Conservation (phyloP, 2,329 filamentous ascomycete species). For the Diaporthe humulicola region DNA sequence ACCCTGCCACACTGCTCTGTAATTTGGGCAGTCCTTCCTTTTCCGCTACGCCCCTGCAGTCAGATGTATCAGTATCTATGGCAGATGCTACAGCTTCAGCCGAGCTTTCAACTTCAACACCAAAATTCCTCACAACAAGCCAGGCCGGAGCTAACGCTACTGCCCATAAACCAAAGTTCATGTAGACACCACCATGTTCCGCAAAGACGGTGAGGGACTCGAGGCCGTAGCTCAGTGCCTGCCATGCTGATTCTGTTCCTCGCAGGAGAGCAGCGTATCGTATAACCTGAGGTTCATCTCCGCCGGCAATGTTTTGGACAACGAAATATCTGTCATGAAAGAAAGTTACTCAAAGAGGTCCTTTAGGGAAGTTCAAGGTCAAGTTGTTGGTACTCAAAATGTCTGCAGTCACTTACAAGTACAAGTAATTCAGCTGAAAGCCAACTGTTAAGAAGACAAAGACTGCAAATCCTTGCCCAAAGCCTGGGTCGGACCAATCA, state of each 20-base stretch:
- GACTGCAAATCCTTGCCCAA: conserved; percentile 75
- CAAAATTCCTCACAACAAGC: conserved; percentile 60
- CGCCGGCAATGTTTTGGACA: conserved; percentile 72
- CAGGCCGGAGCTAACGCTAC: conserved; percentile 75
- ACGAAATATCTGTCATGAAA: conserved; percentile 71
- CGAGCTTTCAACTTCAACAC: background rate
- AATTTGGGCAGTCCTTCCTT: background rate
- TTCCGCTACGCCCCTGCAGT: background rate
- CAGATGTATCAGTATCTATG: conserved; percentile 1
- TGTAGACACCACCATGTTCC: conserved; percentile 74
- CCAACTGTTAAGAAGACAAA: conserved; percentile 76
- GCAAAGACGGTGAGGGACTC: conserved; percentile 73
- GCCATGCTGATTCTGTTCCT: conserved; percentile 79
- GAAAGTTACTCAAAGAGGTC: background rate
- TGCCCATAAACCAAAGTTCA: conserved; percentile 79
- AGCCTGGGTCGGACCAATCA: conserved; percentile 75
- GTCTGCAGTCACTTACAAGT: conserved; percentile 61
- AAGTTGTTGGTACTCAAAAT: background rate
- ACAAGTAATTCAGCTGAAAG: conserved; percentile 82
- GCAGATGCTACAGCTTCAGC: background rate
- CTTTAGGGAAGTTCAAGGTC: background rate
- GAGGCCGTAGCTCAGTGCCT: conserved; percentile 79
- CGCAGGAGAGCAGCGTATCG: conserved; percentile 76
- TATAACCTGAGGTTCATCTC: conserved; percentile 73
- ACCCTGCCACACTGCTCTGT: background rate